Conservation (phyloP, 176 grass and related monocot species). For the Bonia amplexicaulis region DNA sequence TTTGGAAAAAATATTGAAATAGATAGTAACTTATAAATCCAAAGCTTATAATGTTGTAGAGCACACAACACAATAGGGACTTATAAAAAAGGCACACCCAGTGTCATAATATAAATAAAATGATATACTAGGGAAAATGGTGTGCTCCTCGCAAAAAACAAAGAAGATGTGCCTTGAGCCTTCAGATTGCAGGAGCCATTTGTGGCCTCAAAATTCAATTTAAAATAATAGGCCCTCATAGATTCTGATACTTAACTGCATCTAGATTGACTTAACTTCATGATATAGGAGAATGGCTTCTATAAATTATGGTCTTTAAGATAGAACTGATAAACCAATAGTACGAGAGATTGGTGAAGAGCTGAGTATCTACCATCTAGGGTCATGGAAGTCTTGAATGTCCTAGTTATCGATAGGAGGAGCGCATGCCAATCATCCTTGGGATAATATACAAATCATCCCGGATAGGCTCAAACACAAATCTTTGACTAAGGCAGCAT, state of each 20-base stretch:
- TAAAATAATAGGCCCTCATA: background rate
- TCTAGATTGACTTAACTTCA: background rate
- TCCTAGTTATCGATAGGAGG: background rate
- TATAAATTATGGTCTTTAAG: background rate
- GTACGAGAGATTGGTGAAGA: background rate
- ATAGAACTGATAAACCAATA: background rate
- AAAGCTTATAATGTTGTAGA: background rate
- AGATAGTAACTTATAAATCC: background rate
- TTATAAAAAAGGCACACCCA: background rate
- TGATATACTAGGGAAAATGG: background rate
- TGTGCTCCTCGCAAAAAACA: background rate
- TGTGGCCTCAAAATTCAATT: background rate
- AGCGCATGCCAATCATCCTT: background rate
- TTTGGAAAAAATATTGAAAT: background rate
- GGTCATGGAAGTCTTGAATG: background rate
- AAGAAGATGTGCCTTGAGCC: too few relatives aligned
- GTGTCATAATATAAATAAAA: background rate
- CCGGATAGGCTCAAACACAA: background rate
- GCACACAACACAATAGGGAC: background rate
- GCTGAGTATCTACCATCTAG: background rate
- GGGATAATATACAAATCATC: background rate
- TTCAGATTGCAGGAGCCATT: background rate
- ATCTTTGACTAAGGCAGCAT: background rate
- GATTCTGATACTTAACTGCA: background rate
- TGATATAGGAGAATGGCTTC: background rate